Conservation (phyloP, 306 rosid species). For the Glycine latifolia region DNA sequence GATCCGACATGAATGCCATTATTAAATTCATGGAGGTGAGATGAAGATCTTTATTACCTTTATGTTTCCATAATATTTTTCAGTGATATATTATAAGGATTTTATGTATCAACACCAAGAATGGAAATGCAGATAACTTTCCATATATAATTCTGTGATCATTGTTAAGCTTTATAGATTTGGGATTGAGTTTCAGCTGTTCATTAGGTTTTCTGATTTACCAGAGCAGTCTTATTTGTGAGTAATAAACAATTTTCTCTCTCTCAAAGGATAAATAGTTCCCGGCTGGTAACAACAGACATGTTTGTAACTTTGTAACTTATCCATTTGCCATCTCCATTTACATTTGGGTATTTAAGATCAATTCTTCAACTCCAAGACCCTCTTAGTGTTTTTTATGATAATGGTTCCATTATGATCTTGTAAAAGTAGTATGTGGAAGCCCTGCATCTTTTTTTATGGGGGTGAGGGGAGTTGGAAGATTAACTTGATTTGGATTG, state of each 20-base stretch:
- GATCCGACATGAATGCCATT: constrained; percentile 78
- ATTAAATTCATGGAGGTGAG: constrained; percentile 80
- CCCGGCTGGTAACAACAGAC: background rate
- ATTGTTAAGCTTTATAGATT: background rate
- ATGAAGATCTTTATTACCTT: constrained; percentile 32
- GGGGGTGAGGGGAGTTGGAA: background rate
- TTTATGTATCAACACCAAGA: constrained; percentile 4
- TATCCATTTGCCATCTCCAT: background rate
- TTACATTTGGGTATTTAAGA: constrained; percentile 16
- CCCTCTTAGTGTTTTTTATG: constrained; percentile 1
- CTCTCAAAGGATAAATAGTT: background rate
- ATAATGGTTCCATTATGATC: background rate
- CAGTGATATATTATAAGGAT: background rate
- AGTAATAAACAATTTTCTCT: constrained; percentile 1
- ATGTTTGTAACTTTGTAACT: background rate
- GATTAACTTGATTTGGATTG: constrained; percentile 6
- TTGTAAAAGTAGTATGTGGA: constrained; percentile 7
- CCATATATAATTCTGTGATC: background rate
- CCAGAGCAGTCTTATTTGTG: background rate
- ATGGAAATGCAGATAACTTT: constrained; percentile 4
- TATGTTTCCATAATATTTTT: background rate
- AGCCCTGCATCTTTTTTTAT: background rate
- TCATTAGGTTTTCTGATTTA: constrained; percentile 32
- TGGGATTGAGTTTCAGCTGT: background rate
- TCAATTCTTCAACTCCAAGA: constrained; percentile 10